Conservation (phyloP, 768 basidiomycete genomes). For the Mycena haematopus region DNA sequence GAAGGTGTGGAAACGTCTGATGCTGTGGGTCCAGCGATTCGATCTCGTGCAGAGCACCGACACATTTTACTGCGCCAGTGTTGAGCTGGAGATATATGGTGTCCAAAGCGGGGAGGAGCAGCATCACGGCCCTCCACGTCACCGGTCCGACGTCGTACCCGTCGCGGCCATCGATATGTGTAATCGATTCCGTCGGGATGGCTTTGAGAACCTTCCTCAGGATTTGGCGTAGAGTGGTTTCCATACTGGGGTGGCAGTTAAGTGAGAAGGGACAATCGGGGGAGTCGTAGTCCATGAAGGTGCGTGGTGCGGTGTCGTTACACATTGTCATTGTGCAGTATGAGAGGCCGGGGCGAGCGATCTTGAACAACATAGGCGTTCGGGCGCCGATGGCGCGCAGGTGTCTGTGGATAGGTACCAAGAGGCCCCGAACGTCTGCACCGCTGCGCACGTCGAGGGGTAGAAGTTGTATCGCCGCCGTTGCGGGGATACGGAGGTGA, state of each 20-base stretch:
- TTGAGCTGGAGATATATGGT: slow-evolving; percentile 5
- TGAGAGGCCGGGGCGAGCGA: neutral
- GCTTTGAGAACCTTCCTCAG: slow-evolving; percentile 16
- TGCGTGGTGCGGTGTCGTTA: neutral
- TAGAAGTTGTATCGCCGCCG: neutral
- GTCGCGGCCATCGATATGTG: slow-evolving; percentile 8
- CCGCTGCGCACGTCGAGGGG: neutral
- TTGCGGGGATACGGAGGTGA: neutral
- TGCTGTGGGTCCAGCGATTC: neutral
- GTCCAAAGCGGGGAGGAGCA: slow-evolving; percentile 11
- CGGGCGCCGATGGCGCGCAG: neutral
- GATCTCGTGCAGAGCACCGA: neutral
- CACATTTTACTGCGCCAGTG: neutral
- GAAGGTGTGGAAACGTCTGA: neutral
- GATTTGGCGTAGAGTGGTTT: slow-evolving; percentile 12
- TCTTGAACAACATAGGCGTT: neutral
- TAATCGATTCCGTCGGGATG: slow-evolving; percentile 1
- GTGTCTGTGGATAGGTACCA: slow-evolving; percentile 17
- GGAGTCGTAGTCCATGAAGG: neutral
- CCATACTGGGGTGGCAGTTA: slow-evolving; percentile 1
- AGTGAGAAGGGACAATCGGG: neutral
- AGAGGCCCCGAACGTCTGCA: neutral
- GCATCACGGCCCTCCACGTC: neutral
- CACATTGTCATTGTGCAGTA: slow-evolving; percentile 4
- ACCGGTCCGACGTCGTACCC: neutral